These are phyloP conservation scores for Aspergillus tamarii DNA, from an alignment of 2,329 filamentous ascomycete genomes.

Conservation along the genomic window DNA sequence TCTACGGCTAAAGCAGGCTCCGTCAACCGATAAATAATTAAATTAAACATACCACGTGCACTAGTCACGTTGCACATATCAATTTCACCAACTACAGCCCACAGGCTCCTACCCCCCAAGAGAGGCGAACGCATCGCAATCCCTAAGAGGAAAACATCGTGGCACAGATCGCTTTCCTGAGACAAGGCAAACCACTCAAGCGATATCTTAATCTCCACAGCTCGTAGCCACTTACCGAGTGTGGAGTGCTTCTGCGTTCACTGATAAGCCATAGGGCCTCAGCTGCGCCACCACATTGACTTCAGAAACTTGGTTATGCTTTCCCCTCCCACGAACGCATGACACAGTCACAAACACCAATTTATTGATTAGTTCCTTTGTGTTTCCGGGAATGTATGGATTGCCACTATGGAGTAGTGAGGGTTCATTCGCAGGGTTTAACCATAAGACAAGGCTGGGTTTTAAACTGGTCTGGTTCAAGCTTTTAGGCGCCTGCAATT, in stretches of 20 bases:
- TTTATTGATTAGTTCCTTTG: background rate
- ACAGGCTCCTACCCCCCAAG: background rate
- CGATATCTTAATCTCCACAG: background rate
- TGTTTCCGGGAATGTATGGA: background rate
- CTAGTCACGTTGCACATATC: background rate
- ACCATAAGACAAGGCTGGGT: background rate
- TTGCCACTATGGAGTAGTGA: background rate
- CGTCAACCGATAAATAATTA: background rate
- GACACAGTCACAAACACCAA: background rate
- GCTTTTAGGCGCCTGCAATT: slow-evolving; percentile 1
- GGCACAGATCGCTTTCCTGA: background rate
- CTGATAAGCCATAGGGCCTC: background rate
- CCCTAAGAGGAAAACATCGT: background rate
- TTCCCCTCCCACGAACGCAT: background rate
- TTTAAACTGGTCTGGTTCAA: background rate
- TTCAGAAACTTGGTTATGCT: background rate
- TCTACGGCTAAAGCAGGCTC: slow-evolving; percentile 15
- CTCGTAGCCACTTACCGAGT: background rate
- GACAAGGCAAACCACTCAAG: background rate
- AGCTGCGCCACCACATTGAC: background rate
- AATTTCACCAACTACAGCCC: background rate
- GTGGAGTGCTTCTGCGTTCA: background rate
- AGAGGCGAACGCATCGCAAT: background rate
- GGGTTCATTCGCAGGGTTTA: background rate
- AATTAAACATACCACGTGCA: background rate